Evolutionary conservation across 2,329 filamentous ascomycete genomes (phyloP).

Genomic region (Balansia obtecta): DNA sequence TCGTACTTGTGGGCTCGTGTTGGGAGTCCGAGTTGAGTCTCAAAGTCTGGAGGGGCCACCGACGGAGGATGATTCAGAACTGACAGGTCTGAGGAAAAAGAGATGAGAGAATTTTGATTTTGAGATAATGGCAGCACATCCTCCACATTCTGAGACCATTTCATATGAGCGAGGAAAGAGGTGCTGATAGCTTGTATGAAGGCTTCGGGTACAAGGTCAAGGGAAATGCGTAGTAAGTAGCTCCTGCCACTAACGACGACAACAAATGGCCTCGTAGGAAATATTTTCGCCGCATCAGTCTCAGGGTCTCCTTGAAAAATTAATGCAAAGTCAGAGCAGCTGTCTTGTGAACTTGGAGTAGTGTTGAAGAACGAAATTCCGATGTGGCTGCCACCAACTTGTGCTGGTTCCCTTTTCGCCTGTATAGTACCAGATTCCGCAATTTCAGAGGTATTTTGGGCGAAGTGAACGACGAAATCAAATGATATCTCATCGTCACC

Average conservation of each 20-base stretch:
- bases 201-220: neutral
- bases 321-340: neutral
- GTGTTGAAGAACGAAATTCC: neutral
- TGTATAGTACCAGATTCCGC: neutral
- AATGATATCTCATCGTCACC: constrained; percentile 4
- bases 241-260: neutral
- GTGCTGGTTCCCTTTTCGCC: neutral
- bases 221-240: neutral
- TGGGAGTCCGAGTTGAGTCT: neutral
- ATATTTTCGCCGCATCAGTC: neutral
- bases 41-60: neutral
- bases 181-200: neutral
- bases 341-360: neutral
- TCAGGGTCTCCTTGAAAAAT: neutral
- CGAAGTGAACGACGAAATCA: neutral
- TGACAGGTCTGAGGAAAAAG: neutral
- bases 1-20: neutral
- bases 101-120: neutral
- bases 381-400: neutral
- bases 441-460: neutral
- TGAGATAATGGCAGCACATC: neutral
- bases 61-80: neutral
- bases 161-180: neutral
- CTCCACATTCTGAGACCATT: neutral
- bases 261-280: neutral